phyloP scores from a whole-genome alignment of 1,284 basidiomycete species.

The Tylopilus orsonianus region DNA sequence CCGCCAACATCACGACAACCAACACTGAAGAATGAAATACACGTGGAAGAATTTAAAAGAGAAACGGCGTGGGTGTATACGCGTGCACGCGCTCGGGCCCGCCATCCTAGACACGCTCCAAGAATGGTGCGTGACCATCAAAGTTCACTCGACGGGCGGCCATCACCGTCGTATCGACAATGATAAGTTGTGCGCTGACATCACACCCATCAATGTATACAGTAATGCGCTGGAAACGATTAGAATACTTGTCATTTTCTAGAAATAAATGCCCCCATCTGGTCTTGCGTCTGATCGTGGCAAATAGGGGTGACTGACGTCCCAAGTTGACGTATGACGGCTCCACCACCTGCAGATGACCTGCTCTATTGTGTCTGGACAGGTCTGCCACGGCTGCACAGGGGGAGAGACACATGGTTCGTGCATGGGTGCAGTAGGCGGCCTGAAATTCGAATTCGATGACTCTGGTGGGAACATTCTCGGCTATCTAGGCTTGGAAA shows the following conservation, averaged over 20 bases:
- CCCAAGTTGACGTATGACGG: neutral
- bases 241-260: neutral
- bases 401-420: neutral
- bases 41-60: constrained; percentile 17
- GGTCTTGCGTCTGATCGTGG: constrained; percentile 8
- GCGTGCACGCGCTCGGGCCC: constrained; percentile 12
- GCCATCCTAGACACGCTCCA: neutral
- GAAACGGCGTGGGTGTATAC: neutral
- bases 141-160: neutral
- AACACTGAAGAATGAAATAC: constrained; percentile 22
- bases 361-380: neutral
- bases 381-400: constrained; percentile 1
- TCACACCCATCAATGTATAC: constrained; percentile 14
- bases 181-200: constrained; percentile 12
- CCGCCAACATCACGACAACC: constrained; percentile 9
- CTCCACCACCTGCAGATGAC: neutral
- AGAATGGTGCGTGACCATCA: constrained; percentile 8
- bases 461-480: constrained; percentile 9
- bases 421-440: constrained; percentile 7
- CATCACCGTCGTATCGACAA: constrained; percentile 11
- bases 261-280: neutral
- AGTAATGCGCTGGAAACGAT: neutral
- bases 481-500: neutral
- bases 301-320: constrained; percentile 1
- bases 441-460: neutral